Percentiles rank a stretch among this genome's conserved stretches.
Evolutionary conservation across 345 rosid species (phyloP).

Genomic region (Populus tremula): DNA sequence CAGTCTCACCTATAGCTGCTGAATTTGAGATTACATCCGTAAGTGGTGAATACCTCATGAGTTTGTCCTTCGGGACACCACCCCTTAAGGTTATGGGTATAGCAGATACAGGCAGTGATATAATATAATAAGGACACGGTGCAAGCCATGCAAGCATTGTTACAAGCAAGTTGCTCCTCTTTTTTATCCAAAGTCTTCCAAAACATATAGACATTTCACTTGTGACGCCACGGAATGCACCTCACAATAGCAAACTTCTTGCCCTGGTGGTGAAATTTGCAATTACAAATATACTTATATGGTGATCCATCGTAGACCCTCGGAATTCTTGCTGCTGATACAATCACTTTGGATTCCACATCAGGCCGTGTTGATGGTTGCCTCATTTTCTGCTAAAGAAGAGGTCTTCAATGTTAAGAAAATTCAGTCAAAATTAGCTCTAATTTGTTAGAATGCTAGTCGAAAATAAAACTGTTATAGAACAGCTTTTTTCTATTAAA

Average conservation of each 20-base stretch:
- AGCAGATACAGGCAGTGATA: conserved; percentile 29
- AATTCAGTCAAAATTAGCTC: too few relatives aligned
- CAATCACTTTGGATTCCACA: conserved; percentile 33
- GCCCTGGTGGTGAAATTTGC: not conserved
- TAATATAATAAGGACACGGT: conserved; percentile 22
- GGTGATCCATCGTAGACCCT: conserved; percentile 20
- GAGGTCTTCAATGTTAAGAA: too few relatives aligned
- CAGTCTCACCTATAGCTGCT: not conserved
- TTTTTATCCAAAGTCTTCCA: conserved; percentile 26
- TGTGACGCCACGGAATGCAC: conserved; percentile 1
- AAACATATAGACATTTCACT: conserved; percentile 23
- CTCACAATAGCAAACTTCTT: not conserved
- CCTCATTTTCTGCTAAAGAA: too few relatives aligned
- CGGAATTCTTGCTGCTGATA: conserved; percentile 17
- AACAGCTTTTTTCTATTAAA: accelerated
- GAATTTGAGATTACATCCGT: not conserved
- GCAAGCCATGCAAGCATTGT: conserved; percentile 15
- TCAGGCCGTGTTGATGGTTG: not conserved
- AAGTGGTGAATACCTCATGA: conserved; percentile 19
- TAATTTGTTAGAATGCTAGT: too few relatives aligned
- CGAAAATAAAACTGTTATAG: too few relatives aligned
- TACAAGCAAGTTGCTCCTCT: conserved; percentile 15
- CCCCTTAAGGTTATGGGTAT: conserved; percentile 9
- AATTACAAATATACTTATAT: not conserved
- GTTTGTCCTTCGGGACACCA: conserved; percentile 19